Evolutionary conservation across 2,329 filamentous ascomycete species (phyloP).

Genomic region (Epichloe sibirici): DNA sequence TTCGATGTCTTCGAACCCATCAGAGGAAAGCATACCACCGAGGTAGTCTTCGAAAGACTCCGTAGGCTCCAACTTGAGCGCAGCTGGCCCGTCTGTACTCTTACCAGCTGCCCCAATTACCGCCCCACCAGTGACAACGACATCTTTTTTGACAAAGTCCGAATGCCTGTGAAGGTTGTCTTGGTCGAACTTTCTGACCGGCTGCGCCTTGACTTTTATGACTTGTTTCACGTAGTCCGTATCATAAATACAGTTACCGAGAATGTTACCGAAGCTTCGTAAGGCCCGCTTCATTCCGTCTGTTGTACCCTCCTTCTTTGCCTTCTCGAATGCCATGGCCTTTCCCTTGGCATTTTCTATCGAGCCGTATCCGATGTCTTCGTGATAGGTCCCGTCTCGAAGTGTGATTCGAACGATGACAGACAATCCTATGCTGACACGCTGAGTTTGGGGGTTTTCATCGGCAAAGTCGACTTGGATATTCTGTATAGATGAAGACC

Average conservation of each 20-base stretch:
- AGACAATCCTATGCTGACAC: slow-evolving; percentile 73
- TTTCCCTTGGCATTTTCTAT: slow-evolving; percentile 96
- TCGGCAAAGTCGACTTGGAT: slow-evolving; percentile 94
- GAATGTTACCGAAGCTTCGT: slow-evolving; percentile 85
- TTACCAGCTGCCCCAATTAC: neutral
- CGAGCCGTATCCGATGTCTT: slow-evolving; percentile 93
- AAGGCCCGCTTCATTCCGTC: slow-evolving; percentile 84
- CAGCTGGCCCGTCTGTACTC: slow-evolving; percentile 2
- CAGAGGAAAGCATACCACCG: slow-evolving; percentile 31
- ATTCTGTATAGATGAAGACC: slow-evolving; percentile 92
- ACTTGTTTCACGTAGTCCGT: slow-evolving; percentile 86
- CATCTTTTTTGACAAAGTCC: slow-evolving; percentile 56
- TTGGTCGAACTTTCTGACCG: slow-evolving; percentile 61
- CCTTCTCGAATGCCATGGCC: slow-evolving; percentile 92
- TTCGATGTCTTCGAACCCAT: slow-evolving; percentile 24
- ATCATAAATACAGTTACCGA: slow-evolving; percentile 98
- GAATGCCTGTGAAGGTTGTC: slow-evolving; percentile 70
- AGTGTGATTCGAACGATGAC: slow-evolving; percentile 86
- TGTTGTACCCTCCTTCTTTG: slow-evolving; percentile 95
- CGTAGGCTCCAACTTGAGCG: slow-evolving; percentile 19
- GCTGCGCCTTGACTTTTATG: slow-evolving; percentile 73
- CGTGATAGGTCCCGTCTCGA: slow-evolving; percentile 89
- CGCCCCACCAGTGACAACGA: slow-evolving; percentile 14
- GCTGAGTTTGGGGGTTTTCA: slow-evolving; percentile 64
- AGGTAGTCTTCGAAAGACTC: slow-evolving; percentile 41